Base-by-base conservation (phyloP, 805 yeast species). In the Candida coleopterorum region DNA sequence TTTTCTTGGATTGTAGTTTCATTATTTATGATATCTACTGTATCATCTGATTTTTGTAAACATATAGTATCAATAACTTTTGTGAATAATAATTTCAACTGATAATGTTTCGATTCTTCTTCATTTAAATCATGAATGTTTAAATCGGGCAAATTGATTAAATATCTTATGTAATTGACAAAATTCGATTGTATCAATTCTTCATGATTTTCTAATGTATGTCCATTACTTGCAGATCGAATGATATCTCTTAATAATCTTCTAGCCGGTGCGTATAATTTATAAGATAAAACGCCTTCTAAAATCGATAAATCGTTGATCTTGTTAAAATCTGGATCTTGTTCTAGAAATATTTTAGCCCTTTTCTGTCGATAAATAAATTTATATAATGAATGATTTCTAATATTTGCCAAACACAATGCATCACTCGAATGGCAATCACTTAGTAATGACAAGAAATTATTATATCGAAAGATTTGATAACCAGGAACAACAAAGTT, bases 181-280 rank as follows among this genome's bases (percentile, higher is more conserved):
- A 64, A 55, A 32, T 65, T 65, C 4, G 60, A 42, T 41, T 65
- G 70, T 18, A 64, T 44, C n/a, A 66, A 40, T 35, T 65, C 71
- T 43, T 66, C 72, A 31, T 48, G 43, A 25, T 48, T 43, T 14
- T 34, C 28, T 16, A 41, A 20, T 18, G 34, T 22, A 41, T 31
- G 38, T 25, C 36, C 39, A 10, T 26, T 31, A 9, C 35, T 27
- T 10, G 40, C 34, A 16, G 26, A 16, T 15, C 43, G 37, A 24
- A 63, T 55, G 8, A 61, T 35, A 16, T 40, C 33, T 9, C 69
- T 45, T 16, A 66, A 27, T 29, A 60, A 52, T 3, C 42, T 33
- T 16, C 70, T 50, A 25, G 55, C 45, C 6, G 37, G 37, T 7
- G 44, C 38, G 11, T 62, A 40, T 23, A 62, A 44, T 35, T 57